Conservation (phyloP, 2,329 filamentous ascomycete genomes). For the Rhynchosporium graminicola region DNA sequence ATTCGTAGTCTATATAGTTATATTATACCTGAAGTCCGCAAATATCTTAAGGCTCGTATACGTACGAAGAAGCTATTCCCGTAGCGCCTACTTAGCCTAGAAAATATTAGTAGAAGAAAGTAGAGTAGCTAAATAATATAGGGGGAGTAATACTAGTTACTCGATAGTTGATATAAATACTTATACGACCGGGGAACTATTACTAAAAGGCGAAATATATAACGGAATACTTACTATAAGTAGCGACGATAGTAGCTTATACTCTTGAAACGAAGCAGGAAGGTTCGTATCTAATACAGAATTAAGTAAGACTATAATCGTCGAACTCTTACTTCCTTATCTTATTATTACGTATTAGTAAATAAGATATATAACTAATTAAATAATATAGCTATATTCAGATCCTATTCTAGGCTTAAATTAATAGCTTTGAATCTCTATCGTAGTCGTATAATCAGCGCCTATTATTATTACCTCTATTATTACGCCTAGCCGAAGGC, state of each 20-base stretch:
- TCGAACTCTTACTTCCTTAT: too few relatives aligned
- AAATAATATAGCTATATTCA: too few relatives aligned
- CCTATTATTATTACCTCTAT: too few relatives aligned
- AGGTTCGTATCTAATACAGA: too few relatives aligned
- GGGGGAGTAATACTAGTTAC: conserved; percentile 27
- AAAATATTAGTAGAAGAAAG: conserved; percentile 21
- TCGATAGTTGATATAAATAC: conserved; percentile 17
- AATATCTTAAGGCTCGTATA: conserved; percentile 25
- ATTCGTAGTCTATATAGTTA: conserved; percentile 24
- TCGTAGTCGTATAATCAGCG: not conserved
- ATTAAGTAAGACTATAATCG: too few relatives aligned
- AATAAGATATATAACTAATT: too few relatives aligned
- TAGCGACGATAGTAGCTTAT: too few relatives aligned
- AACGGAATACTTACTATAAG: conserved; percentile 10
- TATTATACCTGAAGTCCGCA: conserved; percentile 25
- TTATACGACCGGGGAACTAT: conserved; percentile 22
- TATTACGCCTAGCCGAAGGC: too few relatives aligned
- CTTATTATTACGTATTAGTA: too few relatives aligned
- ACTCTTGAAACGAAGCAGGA: not conserved
- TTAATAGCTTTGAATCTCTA: too few relatives aligned
- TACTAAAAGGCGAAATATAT: conserved; percentile 21
- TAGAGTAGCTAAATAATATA: conserved; percentile 13
- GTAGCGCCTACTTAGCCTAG: conserved; percentile 23
- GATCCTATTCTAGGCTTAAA: too few relatives aligned
- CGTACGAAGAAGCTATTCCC: conserved; percentile 27